These are phyloP conservation scores for Eremothecium coryli DNA, from an alignment of 1,139 yeast species.

Conservation along the genomic window DNA sequence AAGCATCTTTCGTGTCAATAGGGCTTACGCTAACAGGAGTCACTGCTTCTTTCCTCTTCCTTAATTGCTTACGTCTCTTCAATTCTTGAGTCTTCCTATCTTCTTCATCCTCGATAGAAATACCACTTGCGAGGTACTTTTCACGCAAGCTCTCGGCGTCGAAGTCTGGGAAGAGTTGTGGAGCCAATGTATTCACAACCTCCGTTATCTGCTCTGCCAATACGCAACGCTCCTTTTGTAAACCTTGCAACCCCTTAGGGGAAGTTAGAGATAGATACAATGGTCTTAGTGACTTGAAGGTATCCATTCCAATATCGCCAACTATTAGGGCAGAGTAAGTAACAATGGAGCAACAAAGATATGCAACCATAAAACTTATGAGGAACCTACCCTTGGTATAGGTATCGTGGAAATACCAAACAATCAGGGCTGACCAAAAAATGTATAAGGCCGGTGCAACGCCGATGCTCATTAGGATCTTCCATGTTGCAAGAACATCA, in stretches of 20 bases:
- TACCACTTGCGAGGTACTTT: slow-evolving; percentile 21
- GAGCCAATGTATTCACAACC: slow-evolving; percentile 65
- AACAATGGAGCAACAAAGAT: slow-evolving; percentile 45
- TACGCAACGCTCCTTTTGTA: slow-evolving; percentile 46
- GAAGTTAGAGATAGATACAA: slow-evolving; percentile 62
- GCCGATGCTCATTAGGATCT: slow-evolving; percentile 79
- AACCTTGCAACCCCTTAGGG: slow-evolving; percentile 43
- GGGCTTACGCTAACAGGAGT: slow-evolving; percentile 5
- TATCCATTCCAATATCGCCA: slow-evolving; percentile 91
- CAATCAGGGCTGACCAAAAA: slow-evolving; percentile 64
- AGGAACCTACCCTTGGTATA: slow-evolving; percentile 19
- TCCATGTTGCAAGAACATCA: slow-evolving; percentile 96
- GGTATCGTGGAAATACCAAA: slow-evolving; percentile 31
- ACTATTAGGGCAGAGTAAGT: slow-evolving; percentile 82
- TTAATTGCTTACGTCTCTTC: slow-evolving; percentile 26
- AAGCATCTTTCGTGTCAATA: slow-evolving; percentile 3
- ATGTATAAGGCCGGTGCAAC: slow-evolving; percentile 79
- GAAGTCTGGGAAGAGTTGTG: slow-evolving; percentile 70
- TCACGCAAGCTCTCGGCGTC: slow-evolving; percentile 45
- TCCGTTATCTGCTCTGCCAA: slow-evolving; percentile 55
- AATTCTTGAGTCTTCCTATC: slow-evolving; percentile 23
- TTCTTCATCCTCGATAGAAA: slow-evolving; percentile 8
- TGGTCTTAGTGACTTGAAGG: slow-evolving; percentile 75
- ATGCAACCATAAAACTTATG: slow-evolving; percentile 27
- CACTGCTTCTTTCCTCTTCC: slow-evolving; percentile 15